Conservation (phyloP, 306 rosid genomes). For the Coriaria nepalensis region DNA sequence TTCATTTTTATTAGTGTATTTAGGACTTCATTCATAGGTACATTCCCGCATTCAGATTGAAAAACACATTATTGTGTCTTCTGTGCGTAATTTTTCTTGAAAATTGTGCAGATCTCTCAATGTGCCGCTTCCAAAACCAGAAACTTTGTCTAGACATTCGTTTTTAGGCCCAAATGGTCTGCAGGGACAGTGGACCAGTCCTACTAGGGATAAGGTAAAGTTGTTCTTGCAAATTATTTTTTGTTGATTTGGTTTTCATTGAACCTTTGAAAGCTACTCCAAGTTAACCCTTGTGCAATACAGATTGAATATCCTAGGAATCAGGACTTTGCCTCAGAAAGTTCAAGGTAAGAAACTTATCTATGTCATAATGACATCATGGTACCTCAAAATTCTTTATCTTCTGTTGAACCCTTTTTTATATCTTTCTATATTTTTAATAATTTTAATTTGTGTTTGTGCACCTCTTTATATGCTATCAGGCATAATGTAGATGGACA, state of each 20-base stretch:
- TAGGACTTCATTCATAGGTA: slow-evolving; percentile 1
- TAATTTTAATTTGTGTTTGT: slow-evolving; percentile 15
- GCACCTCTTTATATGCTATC: slow-evolving; percentile 21
- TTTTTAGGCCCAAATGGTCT: slow-evolving; percentile 92
- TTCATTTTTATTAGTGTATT: neutral
- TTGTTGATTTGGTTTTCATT: slow-evolving; percentile 11
- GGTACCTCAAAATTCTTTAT: slow-evolving; percentile 7
- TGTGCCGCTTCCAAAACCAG: slow-evolving; percentile 62
- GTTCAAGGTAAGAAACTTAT: slow-evolving; percentile 38
- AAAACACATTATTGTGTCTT: too few relatives aligned
- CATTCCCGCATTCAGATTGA: slow-evolving; percentile 6
- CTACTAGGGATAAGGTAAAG: slow-evolving; percentile 62
- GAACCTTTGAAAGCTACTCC: neutral
- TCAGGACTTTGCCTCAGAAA: slow-evolving; percentile 36
- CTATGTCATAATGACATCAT: slow-evolving; percentile 5
- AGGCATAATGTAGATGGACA: slow-evolving; percentile 62
- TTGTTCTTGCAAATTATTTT: neutral
- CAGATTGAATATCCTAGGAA: slow-evolving; percentile 92
- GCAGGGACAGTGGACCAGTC: slow-evolving; percentile 82
- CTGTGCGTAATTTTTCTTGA: neutral
- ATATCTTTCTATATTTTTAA: slow-evolving; percentile 7
- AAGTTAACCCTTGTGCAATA: slow-evolving; percentile 4
- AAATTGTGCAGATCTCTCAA: slow-evolving; percentile 49
- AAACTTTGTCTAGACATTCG: slow-evolving; percentile 92
- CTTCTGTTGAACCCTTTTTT: slow-evolving; percentile 7